Evolutionary conservation across 768 basidiomycete species (phyloP), one percentile per base, ranked within the genome.

Genomic region (Lentinula sp.): DNA sequence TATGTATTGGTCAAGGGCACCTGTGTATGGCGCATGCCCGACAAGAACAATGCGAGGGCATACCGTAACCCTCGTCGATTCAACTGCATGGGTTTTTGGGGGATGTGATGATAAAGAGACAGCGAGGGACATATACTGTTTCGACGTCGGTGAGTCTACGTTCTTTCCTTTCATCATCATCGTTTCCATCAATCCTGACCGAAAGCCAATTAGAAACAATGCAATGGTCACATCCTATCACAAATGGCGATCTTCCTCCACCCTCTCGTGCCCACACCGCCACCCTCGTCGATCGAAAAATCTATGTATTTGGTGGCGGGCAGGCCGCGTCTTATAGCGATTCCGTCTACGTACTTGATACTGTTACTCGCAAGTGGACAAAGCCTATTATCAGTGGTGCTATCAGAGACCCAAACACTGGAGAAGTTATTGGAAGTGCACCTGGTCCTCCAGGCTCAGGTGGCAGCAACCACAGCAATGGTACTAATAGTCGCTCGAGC

Each of bases 181-280:
- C 7, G 16, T 16, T 13, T 61, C 36, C 63, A 46, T 23, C 60
- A 60, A 33, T 3, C 52, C 43, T 39, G 16, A 41, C 59, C 46
- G 28, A 45, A 49, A 12, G 43, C 39, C 57, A 45, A 2, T 8
- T 63, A 93, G 92, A 95, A 71, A 93, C 90, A 23, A 90, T 95
- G 84, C 86, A 90, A 70, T 96, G 95, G 95, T 82, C 85, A 0
- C 85, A 87, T 62, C 87, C 91, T 0, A 85, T 90, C 16, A 86
- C 85, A 18, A 65, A 80, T 3, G 95, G 95, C n/a, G 88, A 91
- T 2, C 70, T 84, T 4, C 90, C 94, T 0, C 89, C 90, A 1
- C 90, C 91, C 0, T 90, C 89, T 52, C 83, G 95, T 23, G 95
- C 93, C 4, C 95, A 97, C 69, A 91, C 90, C 1, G 88, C 91